Base-by-base conservation (phyloP, 2,329 filamentous ascomycete genomes). In the Venturia carpophila region DNA sequence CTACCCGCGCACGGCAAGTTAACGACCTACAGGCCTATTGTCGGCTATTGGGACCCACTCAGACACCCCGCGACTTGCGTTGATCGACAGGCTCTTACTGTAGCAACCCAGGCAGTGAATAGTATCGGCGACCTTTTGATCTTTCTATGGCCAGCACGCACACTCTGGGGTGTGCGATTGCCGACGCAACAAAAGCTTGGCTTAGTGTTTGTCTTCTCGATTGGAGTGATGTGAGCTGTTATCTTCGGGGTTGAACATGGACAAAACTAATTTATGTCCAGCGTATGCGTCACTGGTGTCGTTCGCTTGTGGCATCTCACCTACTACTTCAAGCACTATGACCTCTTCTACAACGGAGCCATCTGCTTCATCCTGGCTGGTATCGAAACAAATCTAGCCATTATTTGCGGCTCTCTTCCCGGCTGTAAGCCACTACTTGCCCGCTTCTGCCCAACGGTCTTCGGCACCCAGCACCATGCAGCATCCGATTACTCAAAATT, bases 61-160 rank as follows among this genome's bases (percentile, higher is more conserved):
- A 13, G 7, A 15, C 30, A 39, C 19, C 10, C 52, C 15, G 1
- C 27, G 30, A 64, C 27, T 1, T 75, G 73, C 60, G 72, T 74
- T 52, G 67, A 73, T 60, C 68, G 70, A 64, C 66, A 69, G 7
- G 65, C 66, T 19, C 69, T 70, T 0, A 65, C 73, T 3, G 63
- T 73, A 10, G 62, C 69, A 11, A 69, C 72, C n/a, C 71, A 72
- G n/a, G 70, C 69, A 2, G 45, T 73, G 49, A 74, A 74, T 58
- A 73, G 69, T 63, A 62, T 73, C 15, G 74, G 71, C 64, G 73
- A 75, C 63, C 72, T 75, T 42, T 49, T 74, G 10, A 69, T 74
- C 45, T 74, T 72, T 67, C 68, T 74, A 3, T 74, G 72, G 72
- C 73, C 73, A 0, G 71, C 70, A 1, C 69, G 69, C 47, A 70